Evolutionary conservation across 345 rosid genomes (phyloP), one percentile per base, ranked within the genome.

Genomic region (Moricandia arvensis): DNA sequence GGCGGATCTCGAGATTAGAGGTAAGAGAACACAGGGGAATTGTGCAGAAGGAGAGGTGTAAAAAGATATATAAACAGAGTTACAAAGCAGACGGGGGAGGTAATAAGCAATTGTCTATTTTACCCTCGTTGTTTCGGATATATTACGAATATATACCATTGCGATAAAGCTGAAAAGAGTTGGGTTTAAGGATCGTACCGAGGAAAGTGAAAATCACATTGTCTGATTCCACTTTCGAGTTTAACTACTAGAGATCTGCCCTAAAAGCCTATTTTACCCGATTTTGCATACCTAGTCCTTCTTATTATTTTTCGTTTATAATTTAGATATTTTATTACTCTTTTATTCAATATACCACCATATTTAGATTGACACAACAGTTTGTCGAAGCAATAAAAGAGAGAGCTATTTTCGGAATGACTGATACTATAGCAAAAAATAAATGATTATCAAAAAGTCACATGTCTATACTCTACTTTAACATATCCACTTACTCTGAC

Each of bases 1-100:
- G 70, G 78, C 78, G 81, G 81, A 78, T 78, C 81, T 78, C 74
- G 69, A 78, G 78, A 68, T 17, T 45, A 57, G 31, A 55, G 30
- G 27, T 27, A 27, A 26, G 3, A 58, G 76, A 59, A 55, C 77
- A 66, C 77, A 60, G 73, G 64, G 77, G 73, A 72, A 30, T 38
- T 54, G 70, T 73, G 78, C 77, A 73, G 77, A 59, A 11, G 64
- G 80, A 63, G 80, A 4, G 67, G 61, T 64, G 31, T 1, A 57
- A 77, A 69, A 9, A 63, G 24, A 65, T 71, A 76, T 65, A 77
- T 71, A 47, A 55, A 24, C 60, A 24, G 31, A 55, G 60, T 55
- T 55, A 78, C 64, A 78, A n/a, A 59, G 71, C 1, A 30, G 49
- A 43, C n/a, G 49, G 16, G 16, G 18, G 60, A 59, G 63, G 33